Evolutionary conservation across 2,329 filamentous ascomycete genomes (phyloP).

Genomic region (Blastomyces percursus): DNA sequence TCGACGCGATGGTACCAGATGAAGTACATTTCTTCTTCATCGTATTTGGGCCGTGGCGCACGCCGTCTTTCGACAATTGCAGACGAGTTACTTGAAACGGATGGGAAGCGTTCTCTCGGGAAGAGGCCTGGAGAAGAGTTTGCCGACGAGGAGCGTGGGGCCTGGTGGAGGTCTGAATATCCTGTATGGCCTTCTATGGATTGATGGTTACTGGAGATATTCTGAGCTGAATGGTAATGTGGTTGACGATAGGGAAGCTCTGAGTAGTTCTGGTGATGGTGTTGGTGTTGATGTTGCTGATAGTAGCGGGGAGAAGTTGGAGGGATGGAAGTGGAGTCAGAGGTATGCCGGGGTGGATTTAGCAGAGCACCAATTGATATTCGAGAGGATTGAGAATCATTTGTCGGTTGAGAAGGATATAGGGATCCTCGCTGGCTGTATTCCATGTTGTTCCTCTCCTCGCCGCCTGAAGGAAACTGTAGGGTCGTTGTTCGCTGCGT

Average conservation of each 20-base stretch:
- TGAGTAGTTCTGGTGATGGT: constrained; percentile 2
- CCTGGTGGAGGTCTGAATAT: constrained; percentile 5
- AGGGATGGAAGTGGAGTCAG: constrained; percentile 1
- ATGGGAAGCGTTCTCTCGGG: constrained; percentile 31
- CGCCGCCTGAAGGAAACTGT: background rate
- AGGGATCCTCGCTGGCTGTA: background rate
- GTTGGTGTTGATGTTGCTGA: constrained; percentile 7
- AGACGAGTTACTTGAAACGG: constrained; percentile 32
- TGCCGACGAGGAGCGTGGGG: constrained; percentile 15
- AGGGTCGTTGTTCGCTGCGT: background rate
- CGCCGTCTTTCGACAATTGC: constrained; percentile 29
- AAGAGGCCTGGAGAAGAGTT: constrained; percentile 29
- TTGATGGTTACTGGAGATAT: background rate
- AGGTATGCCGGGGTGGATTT: constrained; percentile 9
- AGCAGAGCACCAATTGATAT: constrained; percentile 14
- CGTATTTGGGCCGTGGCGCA: constrained; percentile 37
- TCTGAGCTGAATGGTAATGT: background rate
- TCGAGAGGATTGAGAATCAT: constrained; percentile 5
- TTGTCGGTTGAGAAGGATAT: constrained; percentile 3
- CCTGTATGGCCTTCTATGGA: background rate
- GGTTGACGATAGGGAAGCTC: constrained; percentile 6
- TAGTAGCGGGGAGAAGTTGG: constrained; percentile 5
- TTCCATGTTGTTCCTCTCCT: constrained; percentile 4
- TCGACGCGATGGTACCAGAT: constrained; percentile 42
- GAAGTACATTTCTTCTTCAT: constrained; percentile 39